Evolutionary conservation across 768 basidiomycete genomes (phyloP), one percentile per base, ranked within the genome.

Genomic region (Phlebiopsis gigantea): DNA sequence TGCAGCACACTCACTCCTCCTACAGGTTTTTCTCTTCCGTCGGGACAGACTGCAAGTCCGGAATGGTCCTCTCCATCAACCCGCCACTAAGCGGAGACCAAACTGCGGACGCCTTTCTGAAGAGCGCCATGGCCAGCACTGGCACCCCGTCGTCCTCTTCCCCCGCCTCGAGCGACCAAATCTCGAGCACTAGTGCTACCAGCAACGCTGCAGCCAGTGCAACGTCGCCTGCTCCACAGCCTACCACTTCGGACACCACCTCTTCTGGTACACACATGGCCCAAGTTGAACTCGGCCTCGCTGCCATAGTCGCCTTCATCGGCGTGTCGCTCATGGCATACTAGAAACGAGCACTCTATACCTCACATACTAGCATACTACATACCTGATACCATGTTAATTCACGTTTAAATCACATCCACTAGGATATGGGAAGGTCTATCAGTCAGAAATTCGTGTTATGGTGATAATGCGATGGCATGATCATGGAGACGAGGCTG

Each of bases 31-130:
- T 56, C 46, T 62, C 61, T 22, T 59, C 57, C 10, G 58, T 53
- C 25, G 56, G 46, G 7, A 28, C 41, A 12, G 61, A 62, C 46
- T 62, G 61, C 51, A 59, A 57, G 26, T 49, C 58, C 2, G 57
- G 57, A 41, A 62, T 62, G 61, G 58, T 62, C 4, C 55, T 62
- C 15, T 30, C 61, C 39, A 58, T 62, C 26, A 62, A 62, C 50
- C 61, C 61, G 17, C 53, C 58, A 10, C 25, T 47, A 4, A 34
- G 34, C 14, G 61, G 61, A 12, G 57, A 57, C 34, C 57, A 57
- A 34, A 62, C 61, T 41, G 54, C 58, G 1, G 61, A 44, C 39
- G 53, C 58, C 8, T 62, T 62, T 44, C 39, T 42, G 42, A 41
- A 55, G 31, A 57, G 51, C 3, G 61, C 61, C 6, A 52, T 56